Conservation (phyloP, 2,329 filamentous ascomycete species). For the Scopulariopsis brevicaulis region DNA sequence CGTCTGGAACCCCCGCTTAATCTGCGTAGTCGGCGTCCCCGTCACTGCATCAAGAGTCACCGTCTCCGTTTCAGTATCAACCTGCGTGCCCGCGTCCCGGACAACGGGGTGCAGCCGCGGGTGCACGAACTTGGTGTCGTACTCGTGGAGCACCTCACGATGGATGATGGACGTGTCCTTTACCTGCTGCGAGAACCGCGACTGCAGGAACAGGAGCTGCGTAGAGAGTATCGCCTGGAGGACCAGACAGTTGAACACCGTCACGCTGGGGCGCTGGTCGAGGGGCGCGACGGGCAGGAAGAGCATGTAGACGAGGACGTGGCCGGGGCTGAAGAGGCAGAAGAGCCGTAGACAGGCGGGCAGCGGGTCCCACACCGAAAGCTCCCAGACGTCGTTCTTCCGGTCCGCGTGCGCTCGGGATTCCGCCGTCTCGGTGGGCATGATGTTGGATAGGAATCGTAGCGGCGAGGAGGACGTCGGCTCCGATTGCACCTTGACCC, state of each 20-base stretch:
- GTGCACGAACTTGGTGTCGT: constrained; percentile 91
- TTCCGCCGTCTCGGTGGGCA: constrained; percentile 62
- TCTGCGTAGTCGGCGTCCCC: constrained; percentile 45
- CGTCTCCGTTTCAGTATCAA: constrained; percentile 35
- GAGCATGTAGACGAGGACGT: constrained; percentile 82
- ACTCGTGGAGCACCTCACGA: constrained; percentile 87
- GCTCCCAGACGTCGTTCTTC: constrained; percentile 83
- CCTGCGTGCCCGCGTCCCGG: constrained; percentile 69
- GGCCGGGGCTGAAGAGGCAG: constrained; percentile 85
- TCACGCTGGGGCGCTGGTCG: constrained; percentile 75
- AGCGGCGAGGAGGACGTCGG: constrained; percentile 70
- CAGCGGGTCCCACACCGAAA: constrained; percentile 86
- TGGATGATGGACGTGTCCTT: constrained; percentile 80
- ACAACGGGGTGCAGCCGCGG: constrained; percentile 76
- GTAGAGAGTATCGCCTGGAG: constrained; percentile 64
- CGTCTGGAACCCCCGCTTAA: constrained; percentile 68
- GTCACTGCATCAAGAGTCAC: constrained; percentile 15
- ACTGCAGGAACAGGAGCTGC: constrained; percentile 65
- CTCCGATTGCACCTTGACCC: constrained; percentile 80
- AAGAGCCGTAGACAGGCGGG: constrained; percentile 74
- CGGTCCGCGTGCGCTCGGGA: constrained; percentile 75
- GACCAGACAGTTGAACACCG: constrained; percentile 71
- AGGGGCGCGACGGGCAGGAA: constrained; percentile 68
- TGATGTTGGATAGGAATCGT: constrained; percentile 56
- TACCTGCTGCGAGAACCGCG: constrained; percentile 68